These are phyloP conservation scores for Coniophora puteana DNA, from an alignment of 1,284 basidiomycete genomes.

Conservation along the genomic window DNA sequence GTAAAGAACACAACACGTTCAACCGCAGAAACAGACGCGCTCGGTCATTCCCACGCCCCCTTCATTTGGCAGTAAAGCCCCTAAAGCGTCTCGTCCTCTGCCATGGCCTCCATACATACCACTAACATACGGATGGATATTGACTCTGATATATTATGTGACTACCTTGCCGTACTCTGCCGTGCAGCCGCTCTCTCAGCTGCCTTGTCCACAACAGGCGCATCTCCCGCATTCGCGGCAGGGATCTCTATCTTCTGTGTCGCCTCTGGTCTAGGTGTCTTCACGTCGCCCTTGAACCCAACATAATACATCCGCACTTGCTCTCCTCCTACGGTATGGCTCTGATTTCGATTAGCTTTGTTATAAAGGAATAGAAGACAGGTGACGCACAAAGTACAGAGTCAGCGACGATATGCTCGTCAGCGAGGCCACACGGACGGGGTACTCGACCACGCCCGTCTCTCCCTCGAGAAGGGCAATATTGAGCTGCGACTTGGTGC, in stretches of 20 bases:
- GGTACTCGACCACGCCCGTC: conserved; percentile 67
- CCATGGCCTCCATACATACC: too few relatives aligned
- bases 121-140: too few relatives aligned
- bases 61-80: too few relatives aligned
- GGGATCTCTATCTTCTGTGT: conserved; percentile 64
- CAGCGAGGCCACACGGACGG: conserved; percentile 70
- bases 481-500: conserved; percentile 62
- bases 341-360: conserved; percentile 36
- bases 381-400: conserved; percentile 67
- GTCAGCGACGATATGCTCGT: conserved; percentile 70
- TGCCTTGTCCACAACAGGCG: conserved; percentile 57
- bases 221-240: conserved; percentile 67
- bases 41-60: too few relatives aligned
- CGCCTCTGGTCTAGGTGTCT: conserved; percentile 52
- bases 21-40: background rate
- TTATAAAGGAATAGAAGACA: conserved; percentile 5
- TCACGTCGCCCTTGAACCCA: conserved; percentile 76
- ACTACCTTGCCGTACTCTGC: conserved; percentile 51
- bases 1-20: too few relatives aligned
- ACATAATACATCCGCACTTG: conserved; percentile 67
- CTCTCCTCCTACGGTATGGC: conserved; percentile 62
- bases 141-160: too few relatives aligned
- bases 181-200: conserved; percentile 52
- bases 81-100: too few relatives aligned
- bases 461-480: conserved; percentile 70